Base-by-base conservation (phyloP, 148 eudicot species). In the Vaccinium darrowii region DNA sequence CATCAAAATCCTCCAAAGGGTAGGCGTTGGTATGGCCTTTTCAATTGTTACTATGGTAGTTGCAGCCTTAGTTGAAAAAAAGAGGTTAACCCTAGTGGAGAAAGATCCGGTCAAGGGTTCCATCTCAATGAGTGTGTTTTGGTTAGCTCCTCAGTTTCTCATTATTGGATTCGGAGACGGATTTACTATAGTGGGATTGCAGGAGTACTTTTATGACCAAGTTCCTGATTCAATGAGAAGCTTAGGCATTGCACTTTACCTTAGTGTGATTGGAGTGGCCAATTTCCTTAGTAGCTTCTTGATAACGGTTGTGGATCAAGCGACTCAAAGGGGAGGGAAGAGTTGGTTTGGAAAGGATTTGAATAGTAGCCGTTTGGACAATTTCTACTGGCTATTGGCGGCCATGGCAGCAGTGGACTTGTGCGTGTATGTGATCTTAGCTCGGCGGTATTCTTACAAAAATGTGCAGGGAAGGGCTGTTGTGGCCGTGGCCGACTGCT, bases 181-280 rank as follows among this genome's bases (percentile, higher is more conserved):
- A 30, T 93, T 93, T 43, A 71, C 93, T 7, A 78, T 92, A 5
- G 94, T 94, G 57, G 97, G 97, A 27, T 81, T 94, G 74, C 97
- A 94, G 87, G 97, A 93, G 85, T 92, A 91, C 58, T 93, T 93
- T 50, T 93, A 93, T 56, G 96, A 90, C n/a, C 93, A 93, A 86
- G 96, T 93, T 2, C 96, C 96, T 11, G 96, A 93, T 83, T 93
- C 94, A 1, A 92, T 93, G 94, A 90, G 94, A 80, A 92, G 94
- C 77, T 60, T 94, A 30, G 97, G 97, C 3, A 92, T 94, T 27
- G 97, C 91, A 0, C 83, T 94, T 50, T 94, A 94, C 88, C 91
- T 94, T 27, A 92, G 97, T 82, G 93, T 92, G 33, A 77, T 94
- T 9, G 97, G 97, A 21, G 91, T 84, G 18, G 90, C 89, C 3